phyloP scores from a whole-genome alignment of 2,329 filamentous ascomycete genomes.

The Pezicula carpinea region DNA sequence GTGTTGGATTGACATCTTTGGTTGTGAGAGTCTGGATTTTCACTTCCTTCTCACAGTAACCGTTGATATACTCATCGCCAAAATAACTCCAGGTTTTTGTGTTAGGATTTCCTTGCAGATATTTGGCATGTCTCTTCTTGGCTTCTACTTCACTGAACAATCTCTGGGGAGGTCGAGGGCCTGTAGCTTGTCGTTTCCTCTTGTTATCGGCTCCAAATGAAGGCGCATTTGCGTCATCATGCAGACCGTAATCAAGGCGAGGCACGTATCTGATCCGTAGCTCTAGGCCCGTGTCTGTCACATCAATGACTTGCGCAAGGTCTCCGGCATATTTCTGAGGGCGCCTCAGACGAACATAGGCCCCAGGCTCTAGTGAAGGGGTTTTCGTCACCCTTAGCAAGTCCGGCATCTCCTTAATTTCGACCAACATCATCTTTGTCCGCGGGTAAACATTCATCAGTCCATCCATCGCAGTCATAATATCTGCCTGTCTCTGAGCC shows the following conservation, averaged over 20 bases:
- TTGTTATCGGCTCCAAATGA: constrained; percentile 46
- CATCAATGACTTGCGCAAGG: constrained; percentile 85
- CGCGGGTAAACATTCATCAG: constrained; percentile 88
- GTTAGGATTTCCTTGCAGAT: constrained; percentile 41
- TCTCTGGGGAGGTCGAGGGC: constrained; percentile 75
- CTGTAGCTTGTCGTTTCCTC: constrained; percentile 67
- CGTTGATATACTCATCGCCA: constrained; percentile 85
- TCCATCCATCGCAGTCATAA: constrained; percentile 75
- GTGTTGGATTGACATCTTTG: constrained; percentile 84
- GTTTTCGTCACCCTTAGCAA: constrained; percentile 87
- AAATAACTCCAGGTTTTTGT: constrained; percentile 77
- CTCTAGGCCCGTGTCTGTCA: constrained; percentile 88
- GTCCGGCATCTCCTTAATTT: constrained; percentile 97
- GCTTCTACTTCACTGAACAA: constrained; percentile 93
- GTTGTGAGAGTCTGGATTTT: constrained; percentile 82
- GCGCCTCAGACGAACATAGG: constrained; percentile 84
- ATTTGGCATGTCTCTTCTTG: constrained; percentile 73
- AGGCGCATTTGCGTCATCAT: constrained; percentile 63
- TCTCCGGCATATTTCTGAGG: constrained; percentile 81
- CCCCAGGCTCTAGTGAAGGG: constrained; percentile 76
- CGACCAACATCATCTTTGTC: constrained; percentile 80
- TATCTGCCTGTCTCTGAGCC: constrained; percentile 80
- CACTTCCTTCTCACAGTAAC: constrained; percentile 90
- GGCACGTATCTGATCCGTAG: constrained; percentile 85
- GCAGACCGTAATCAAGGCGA: constrained; percentile 83